Conservation (phyloP, 441 rosid genomes). For the Populus hybrid region DNA sequence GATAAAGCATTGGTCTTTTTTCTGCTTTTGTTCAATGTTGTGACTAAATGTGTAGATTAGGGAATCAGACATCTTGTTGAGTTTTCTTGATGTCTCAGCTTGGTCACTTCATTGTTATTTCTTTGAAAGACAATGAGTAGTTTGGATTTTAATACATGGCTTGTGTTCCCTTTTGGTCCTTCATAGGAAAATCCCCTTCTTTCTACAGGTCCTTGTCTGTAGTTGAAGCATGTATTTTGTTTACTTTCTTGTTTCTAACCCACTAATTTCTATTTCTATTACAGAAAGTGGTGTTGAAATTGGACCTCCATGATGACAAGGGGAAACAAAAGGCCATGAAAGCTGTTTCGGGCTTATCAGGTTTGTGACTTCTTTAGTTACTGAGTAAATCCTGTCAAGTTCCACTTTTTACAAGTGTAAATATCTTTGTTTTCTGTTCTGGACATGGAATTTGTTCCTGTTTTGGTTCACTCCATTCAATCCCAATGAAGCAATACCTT, state of each 20-base stretch:
- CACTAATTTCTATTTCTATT: not conserved
- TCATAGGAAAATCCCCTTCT: not conserved
- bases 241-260: not conserved
- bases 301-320: slow-evolving; percentile 47
- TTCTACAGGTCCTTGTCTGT: not conserved
- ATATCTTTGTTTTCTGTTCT: not conserved
- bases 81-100: not conserved
- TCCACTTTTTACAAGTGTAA: not conserved
- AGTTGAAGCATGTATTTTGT: not conserved
- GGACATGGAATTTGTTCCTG: not conserved
- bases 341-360: slow-evolving; percentile 42
- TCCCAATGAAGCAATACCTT: not conserved
- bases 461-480: not conserved
- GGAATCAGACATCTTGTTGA: not conserved
- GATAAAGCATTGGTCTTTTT: too few relatives aligned
- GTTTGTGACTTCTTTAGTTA: slow-evolving; percentile 17
- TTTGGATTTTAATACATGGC: not conserved
- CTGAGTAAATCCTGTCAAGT: not conserved
- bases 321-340: slow-evolving; percentile 56
- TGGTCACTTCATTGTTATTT: not conserved
- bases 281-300: slow-evolving; percentile 55
- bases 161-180: not conserved
- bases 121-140: not conserved
- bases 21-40: too few relatives aligned
- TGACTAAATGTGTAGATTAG: not conserved